A percentile compares a stretch with the other conserved stretches of the same genome.
phyloP scores from a whole-genome alignment of 1,284 basidiomycete genomes.

The Chalciporus piperatoides region DNA sequence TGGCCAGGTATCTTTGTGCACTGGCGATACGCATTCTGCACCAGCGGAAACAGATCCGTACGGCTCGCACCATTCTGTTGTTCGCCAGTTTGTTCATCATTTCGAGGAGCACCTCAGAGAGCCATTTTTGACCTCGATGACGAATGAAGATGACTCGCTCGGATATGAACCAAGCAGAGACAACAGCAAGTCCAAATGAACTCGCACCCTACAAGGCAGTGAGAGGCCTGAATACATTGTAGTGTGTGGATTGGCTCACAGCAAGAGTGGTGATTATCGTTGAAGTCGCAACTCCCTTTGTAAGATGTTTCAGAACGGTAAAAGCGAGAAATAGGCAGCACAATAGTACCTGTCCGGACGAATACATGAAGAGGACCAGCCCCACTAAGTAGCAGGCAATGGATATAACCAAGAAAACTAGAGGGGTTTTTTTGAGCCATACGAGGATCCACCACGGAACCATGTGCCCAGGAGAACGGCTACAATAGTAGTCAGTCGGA shows the following conservation, averaged over 20 bases:
- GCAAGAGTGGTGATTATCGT: conserved; percentile 72
- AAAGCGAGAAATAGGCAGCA: no score
- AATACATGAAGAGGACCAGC: conserved; percentile 50
- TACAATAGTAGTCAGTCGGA: conserved; percentile 33
- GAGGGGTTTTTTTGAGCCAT: conserved; percentile 56
- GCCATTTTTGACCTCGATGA: conserved; percentile 71
- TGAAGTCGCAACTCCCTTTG: conserved; percentile 54
- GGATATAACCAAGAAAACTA: conserved; percentile 55
- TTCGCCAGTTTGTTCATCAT: conserved; percentile 41
- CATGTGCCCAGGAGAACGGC: conserved; percentile 53
- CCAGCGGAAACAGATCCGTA: conserved; percentile 24
- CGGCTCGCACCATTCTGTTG: conserved; percentile 36
- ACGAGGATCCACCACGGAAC: conserved; percentile 52
- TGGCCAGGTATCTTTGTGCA: conserved; percentile 20
- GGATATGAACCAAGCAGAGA: conserved; percentile 73
- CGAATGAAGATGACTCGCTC: conserved; percentile 69
- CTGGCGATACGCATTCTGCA: conserved; percentile 25
- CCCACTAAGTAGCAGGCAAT: conserved; percentile 56
- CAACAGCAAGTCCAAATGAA: conserved; percentile 71
- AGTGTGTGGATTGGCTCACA: conserved; percentile 33
- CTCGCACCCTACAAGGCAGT: conserved; percentile 47
- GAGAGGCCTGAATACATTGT: no score
- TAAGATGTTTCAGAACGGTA: no score
- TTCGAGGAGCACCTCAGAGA: no score
- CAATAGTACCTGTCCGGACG: conserved; percentile 42